These are phyloP conservation scores for Olyra latifolia DNA, from an alignment of 176 grass and related monocot genomes.

Conservation along the genomic window DNA sequence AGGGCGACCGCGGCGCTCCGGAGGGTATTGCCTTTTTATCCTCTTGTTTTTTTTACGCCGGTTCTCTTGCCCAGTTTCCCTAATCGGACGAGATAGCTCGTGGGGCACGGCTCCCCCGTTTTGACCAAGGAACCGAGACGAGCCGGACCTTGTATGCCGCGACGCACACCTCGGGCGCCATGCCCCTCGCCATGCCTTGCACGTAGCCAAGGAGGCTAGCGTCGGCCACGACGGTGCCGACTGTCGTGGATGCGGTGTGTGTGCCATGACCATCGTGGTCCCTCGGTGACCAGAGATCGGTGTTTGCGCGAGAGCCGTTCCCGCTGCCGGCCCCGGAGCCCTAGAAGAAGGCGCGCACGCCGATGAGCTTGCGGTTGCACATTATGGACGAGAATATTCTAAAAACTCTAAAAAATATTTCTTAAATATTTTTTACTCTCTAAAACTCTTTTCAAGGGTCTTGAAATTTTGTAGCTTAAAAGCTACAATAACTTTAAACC, in stretches of 20 bases:
- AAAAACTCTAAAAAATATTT: no score
- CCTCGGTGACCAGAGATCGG: slow-evolving; percentile 41
- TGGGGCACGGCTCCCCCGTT: no score
- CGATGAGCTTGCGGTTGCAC: slow-evolving; percentile 86
- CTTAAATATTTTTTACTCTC: no score
- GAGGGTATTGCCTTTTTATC: slow-evolving; percentile 30
- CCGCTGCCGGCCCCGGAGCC: slow-evolving; percentile 48
- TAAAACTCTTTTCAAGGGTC: no score
- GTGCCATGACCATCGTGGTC: slow-evolving; percentile 81
- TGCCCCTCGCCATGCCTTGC: slow-evolving; percentile 64
- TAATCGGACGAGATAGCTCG: no score
- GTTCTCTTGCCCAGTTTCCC: neutral
- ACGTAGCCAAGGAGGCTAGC: slow-evolving; percentile 70
- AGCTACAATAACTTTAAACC: no score
- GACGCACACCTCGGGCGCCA: slow-evolving; percentile 69
- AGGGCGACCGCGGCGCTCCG: slow-evolving; percentile 27
- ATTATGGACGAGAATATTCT: slow-evolving; percentile 62
- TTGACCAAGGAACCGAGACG: no score
- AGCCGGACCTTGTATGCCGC: slow-evolving; percentile 93
- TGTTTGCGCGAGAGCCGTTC: slow-evolving; percentile 4
- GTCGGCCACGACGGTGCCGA: slow-evolving; percentile 45
- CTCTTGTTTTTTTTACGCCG: slow-evolving; percentile 38
- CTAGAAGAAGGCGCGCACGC: slow-evolving; percentile 62
- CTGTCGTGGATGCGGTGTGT: slow-evolving; percentile 72
- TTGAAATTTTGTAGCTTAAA: no score